Evolutionary conservation across 139 green algal species (phyloP), one percentile per base, ranked within the genome.

Genomic region (Zygnema circumcarinatum): DNA sequence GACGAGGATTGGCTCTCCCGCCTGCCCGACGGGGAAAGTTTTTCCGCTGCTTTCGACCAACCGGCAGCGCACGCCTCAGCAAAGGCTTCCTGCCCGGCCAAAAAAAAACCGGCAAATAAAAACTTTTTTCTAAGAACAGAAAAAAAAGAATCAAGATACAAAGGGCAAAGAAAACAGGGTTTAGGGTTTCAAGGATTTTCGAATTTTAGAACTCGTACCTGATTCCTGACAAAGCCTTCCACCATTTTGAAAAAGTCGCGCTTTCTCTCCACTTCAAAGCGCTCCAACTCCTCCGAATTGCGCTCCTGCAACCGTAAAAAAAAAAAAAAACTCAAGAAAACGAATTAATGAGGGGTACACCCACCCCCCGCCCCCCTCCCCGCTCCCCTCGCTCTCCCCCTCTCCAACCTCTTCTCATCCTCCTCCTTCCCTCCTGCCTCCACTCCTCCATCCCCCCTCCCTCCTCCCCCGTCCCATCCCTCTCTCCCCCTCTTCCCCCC

Each of bases 221-320:
- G 82, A 11, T 38, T 87, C 2, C 73, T 52, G 3, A 88, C 73
- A 87, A 88, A 88, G 2, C 87, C 52, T 22, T 88, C 36, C 22
- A 90, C 56, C 90, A 93, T 93, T 29, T 38, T 41, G 2, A 80
- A 29, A 73, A 93, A 91, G n/a, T 90, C 76, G n/a, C 16, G 29
- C 11, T 84, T 72, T 1, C 87, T 42, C 39, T 90, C 82, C 32
- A 38, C 56, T 33, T 89, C 83, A 42, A 91, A 74, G n/a, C 90
- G 74, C 52, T 79, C 54, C 29, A 93, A 76, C 67, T 93, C 90
- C 22, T 80, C 54, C n/a, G 29, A n/a, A 80, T 95, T 94, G 21
- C 93, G 85, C 41, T 89, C 83, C 83, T 87, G 53, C n/a, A 81
- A 36, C 21, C 35, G 32, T 31, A 82, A 39, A 82, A 82, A 68